These are phyloP conservation scores for Tulasnella sp. DNA, from an alignment of 768 basidiomycete species.

Conservation along the genomic window DNA sequence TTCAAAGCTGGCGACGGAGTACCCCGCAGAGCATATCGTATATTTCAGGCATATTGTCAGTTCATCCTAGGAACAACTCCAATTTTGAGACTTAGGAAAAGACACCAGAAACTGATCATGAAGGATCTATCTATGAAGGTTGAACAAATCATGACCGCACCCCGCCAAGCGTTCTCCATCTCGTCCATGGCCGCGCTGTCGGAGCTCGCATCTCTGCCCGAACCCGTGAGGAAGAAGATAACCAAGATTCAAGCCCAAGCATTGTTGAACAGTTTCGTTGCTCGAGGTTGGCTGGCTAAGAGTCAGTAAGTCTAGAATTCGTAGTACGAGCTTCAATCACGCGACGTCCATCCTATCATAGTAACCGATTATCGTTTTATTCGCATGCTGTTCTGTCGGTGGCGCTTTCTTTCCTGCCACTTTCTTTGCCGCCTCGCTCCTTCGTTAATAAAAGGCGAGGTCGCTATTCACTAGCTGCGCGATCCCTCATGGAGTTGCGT, in stretches of 20 bases:
- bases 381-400: background rate
- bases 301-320: constrained; percentile 43
- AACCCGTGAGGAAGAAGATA: constrained; percentile 42
- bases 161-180: constrained; percentile 60
- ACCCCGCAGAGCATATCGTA: constrained; percentile 62
- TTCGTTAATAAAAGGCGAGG: constrained; percentile 36
- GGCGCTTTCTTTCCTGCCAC: no score
- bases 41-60: constrained; percentile 77
- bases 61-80: constrained; percentile 15
- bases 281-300: constrained; percentile 66
- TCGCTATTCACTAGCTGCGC: constrained; percentile 64
- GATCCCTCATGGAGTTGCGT: constrained; percentile 60
- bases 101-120: no score
- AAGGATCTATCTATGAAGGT: no score
- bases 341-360: no score
- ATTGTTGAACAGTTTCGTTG: constrained; percentile 67
- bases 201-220: constrained; percentile 43
- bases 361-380: background rate
- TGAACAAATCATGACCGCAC: constrained; percentile 77
- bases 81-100: no score
- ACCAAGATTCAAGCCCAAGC: constrained; percentile 64
- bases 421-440: no score
- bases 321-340: background rate
- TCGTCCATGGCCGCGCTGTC: constrained; percentile 68
- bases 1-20: constrained; percentile 77